phyloP scores from a whole-genome alignment of 495 filamentous ascomycete genomes.

The Penicillium samsonianum region DNA sequence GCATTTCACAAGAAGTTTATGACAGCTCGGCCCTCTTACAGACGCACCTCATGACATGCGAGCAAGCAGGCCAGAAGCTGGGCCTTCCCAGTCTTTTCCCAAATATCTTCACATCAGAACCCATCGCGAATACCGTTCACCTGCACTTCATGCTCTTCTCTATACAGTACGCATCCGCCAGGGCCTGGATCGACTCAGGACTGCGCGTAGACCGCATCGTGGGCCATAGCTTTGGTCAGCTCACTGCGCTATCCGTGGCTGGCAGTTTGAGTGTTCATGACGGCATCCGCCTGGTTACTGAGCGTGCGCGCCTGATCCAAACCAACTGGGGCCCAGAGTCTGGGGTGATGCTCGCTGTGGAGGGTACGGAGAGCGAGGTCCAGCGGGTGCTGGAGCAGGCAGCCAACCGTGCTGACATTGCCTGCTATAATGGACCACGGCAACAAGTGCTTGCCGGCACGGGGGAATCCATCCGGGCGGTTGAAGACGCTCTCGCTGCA shows the following conservation, averaged over 20 bases:
- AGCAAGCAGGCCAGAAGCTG: not conserved
- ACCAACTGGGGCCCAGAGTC: not conserved
- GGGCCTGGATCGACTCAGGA: conserved; percentile 52
- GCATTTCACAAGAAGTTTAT: conserved; percentile 31
- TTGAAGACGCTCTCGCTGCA: not conserved
- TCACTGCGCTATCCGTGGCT: conserved; percentile 50
- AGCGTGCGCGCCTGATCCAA: conserved; percentile 31
- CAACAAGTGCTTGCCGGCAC: conserved; percentile 41
- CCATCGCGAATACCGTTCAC: conserved; percentile 35
- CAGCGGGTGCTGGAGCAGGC: not conserved
- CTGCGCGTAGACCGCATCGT: conserved; percentile 38
- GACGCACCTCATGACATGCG: conserved; percentile 29
- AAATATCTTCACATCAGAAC: not conserved
- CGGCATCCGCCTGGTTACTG: conserved; percentile 38
- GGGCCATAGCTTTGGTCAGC: conserved; percentile 57
- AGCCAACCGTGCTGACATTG: conserved; percentile 29
- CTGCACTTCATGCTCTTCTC: conserved; percentile 49
- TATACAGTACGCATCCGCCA: conserved; percentile 51
- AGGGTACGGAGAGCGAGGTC: not conserved
- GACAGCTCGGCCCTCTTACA: conserved; percentile 29
- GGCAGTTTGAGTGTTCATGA: conserved; percentile 39
- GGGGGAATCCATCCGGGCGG: conserved; percentile 33
- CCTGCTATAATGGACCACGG: conserved; percentile 49
- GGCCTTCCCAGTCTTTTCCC: not conserved
- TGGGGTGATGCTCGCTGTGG: not conserved